Percentiles rank a stretch among this genome's conserved stretches.
Evolutionary conservation across 495 filamentous ascomycete genomes (phyloP).

Genomic region (Penicillium antarcticum): DNA sequence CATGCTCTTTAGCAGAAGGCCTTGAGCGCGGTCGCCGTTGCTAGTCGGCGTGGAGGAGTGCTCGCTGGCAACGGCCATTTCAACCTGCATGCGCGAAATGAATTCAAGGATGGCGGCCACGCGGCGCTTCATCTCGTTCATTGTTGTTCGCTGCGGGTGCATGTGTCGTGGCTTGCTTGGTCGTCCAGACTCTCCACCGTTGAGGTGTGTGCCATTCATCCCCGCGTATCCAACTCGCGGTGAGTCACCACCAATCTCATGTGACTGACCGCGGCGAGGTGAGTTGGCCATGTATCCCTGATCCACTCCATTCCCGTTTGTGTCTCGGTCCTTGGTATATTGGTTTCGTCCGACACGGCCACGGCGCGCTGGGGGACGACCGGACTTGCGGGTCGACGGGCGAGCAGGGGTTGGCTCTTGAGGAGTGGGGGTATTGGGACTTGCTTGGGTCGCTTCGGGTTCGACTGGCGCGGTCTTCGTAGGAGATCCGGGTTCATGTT

Average conservation of each 20-base stretch:
- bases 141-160: constrained; percentile 61
- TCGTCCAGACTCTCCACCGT: constrained; percentile 47
- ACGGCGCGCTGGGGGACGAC: constrained; percentile 59
- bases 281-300: constrained; percentile 41
- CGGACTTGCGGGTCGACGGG: constrained; percentile 61
- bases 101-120: constrained; percentile 83
- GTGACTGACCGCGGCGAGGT: constrained; percentile 63
- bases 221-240: constrained; percentile 34
- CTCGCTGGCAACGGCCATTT: constrained; percentile 63
- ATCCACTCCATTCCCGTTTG: constrained; percentile 49
- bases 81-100: constrained; percentile 85
- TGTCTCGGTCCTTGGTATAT: constrained; percentile 74
- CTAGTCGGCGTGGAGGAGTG: constrained; percentile 36
- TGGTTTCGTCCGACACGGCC: constrained; percentile 80
- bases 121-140: constrained; percentile 88
- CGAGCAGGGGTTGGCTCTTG: constrained; percentile 39
- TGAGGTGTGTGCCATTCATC: constrained; percentile 32
- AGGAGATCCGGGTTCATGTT: constrained; percentile 36
- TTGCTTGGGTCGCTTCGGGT: constrained; percentile 43
- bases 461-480: constrained; percentile 36
- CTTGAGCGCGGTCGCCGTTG: constrained; percentile 35
- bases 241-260: constrained; percentile 51
- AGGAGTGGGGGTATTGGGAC: constrained; percentile 53
- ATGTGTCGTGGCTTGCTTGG: constrained; percentile 57
- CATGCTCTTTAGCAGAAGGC: constrained; percentile 32